Evolutionary conservation across 108 stramenopile species (phyloP), one percentile per base, ranked within the genome.

Genomic region (Nitzschia inconspicua): DNA sequence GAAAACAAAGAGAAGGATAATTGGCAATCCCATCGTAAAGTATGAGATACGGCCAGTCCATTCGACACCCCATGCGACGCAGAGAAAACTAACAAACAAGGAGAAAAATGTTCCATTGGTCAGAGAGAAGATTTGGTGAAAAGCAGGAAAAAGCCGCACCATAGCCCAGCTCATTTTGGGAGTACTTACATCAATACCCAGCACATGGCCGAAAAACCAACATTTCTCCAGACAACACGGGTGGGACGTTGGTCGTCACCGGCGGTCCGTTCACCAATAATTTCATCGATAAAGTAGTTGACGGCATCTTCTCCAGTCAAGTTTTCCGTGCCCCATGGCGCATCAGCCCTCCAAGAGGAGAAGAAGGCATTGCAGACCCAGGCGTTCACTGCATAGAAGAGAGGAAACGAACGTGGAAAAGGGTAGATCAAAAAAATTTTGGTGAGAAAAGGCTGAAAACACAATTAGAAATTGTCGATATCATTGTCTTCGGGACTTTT

Each of bases 301-400:
- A 60, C 59, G 5, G 82, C 82, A 23, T 57, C 67, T 35, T 53
- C 37, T 36, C 82, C 82, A 42, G 63, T 66, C 6, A 73, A 42
- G 37, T 56, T 36, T 29, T 47, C 49, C 1, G 71, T 42, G 8
- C 47, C 47, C 75, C 78, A 79, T 34, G 72, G 70, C 7, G 55
- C 59, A 41, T 73, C 60, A 3, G 41, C 31, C 14, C 46, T 28
- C 47, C 75, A 79, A 11, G 67, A 59, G 23, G 70, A 65, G 47
- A 78, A 78, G 60, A 83, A 83, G 24, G 77, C 77, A 18, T 74
- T 62, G 13, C 47, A 22, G 11, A 83, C 82, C 82, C 81, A 80
- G 1, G 75, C 57, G 24, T 76, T 19, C 3, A 85, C n/a, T n/a
- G n/a, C n/a, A n/a, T n/a, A n/a, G n/a, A n/a, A n/a, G n/a, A n/a